Conservation (phyloP, 805 yeast species). For the Candida adriatica region DNA sequence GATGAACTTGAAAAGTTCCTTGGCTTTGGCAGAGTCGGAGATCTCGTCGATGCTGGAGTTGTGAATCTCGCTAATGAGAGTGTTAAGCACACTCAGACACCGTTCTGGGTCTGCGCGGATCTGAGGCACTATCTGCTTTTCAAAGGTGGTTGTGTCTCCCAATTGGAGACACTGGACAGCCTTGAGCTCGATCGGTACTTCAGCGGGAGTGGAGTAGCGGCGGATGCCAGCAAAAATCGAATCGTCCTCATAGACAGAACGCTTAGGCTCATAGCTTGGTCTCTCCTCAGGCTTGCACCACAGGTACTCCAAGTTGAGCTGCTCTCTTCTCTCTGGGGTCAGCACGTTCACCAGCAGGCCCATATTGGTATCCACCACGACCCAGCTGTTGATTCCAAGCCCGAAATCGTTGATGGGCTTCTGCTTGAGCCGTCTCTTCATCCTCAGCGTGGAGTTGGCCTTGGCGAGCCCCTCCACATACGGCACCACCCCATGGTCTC, state of each 20-base stretch:
- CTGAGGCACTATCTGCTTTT: not conserved
- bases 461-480: constrained; percentile 67
- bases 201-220: constrained; percentile 29
- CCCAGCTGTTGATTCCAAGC: constrained; percentile 64
- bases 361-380: constrained; percentile 61
- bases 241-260: constrained; percentile 3
- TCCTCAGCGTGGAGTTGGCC: constrained; percentile 43
- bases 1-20: constrained; percentile 4
- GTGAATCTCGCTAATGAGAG: constrained; percentile 4
- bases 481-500: constrained; percentile 38
- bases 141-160: constrained; percentile 8
- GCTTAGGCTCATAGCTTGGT: constrained; percentile 9
- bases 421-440: constrained; percentile 43
- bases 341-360: constrained; percentile 66
- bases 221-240: constrained; percentile 38
- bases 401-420: constrained; percentile 53
- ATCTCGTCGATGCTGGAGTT: constrained; percentile 3
- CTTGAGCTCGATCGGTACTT: constrained; percentile 4
- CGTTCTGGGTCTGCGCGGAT: constrained; percentile 5
- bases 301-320: constrained; percentile 63
- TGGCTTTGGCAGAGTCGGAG: not conserved
- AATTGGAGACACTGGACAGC: constrained; percentile 12
- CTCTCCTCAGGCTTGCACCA: constrained; percentile 41
- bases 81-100: constrained; percentile 5
- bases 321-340: constrained; percentile 60